Evolutionary conservation across 345 rosid genomes (phyloP).

Genomic region (Gossypium rotundifolium): DNA sequence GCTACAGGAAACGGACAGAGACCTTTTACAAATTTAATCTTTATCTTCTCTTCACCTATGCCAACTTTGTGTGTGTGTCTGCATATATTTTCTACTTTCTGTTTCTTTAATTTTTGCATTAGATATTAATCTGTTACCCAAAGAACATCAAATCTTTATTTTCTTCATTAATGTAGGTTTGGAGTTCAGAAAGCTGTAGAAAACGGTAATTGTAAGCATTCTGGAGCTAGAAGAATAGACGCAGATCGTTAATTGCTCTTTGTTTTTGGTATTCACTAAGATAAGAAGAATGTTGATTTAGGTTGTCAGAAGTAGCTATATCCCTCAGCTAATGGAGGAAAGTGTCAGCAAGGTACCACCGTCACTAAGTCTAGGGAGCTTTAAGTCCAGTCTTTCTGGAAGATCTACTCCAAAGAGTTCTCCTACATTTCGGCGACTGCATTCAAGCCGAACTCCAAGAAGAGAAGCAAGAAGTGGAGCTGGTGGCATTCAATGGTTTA

Average conservation of each 20-base stretch:
- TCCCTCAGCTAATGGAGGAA: constrained; percentile 52
- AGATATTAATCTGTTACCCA: not conserved
- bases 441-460: constrained; percentile 74
- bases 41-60: not conserved
- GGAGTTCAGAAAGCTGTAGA: constrained; percentile 8
- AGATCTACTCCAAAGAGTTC: constrained; percentile 68
- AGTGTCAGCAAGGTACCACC: constrained; percentile 33
- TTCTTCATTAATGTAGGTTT: constrained; percentile 11
- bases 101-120: not conserved
- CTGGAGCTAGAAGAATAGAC: not conserved
- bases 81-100: not conserved
- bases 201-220: not conserved
- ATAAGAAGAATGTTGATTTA: constrained; percentile 7
- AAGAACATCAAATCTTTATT: not conserved
- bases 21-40: not conserved
- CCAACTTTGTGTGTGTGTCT: not conserved
- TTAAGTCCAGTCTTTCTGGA: constrained; percentile 63
- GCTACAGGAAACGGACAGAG: not conserved
- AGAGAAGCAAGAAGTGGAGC: constrained; percentile 62
- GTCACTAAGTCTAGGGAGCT: constrained; percentile 50
- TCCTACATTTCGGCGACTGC: constrained; percentile 52
- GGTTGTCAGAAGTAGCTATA: not conserved
- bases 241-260: not conserved
- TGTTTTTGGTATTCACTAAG: not conserved
- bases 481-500: constrained; percentile 62